Percentiles rank a stretch among this genome's conserved stretches.
phyloP scores from a whole-genome alignment of 345 rosid species.

The Lepidium sativum region DNA sequence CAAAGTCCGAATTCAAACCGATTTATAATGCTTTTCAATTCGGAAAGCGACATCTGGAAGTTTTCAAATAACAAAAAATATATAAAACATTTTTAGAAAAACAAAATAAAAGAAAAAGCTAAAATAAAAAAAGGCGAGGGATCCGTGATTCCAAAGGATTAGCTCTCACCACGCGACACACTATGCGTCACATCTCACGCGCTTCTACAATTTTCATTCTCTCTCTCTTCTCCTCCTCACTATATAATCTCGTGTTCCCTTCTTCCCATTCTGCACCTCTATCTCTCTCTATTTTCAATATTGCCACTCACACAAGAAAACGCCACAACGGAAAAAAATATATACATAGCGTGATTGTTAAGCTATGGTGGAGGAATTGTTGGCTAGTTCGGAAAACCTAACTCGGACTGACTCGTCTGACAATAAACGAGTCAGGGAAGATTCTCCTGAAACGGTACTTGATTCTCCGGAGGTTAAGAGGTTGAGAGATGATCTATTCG shows the following conservation, averaged over 20 bases:
- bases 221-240: constrained; percentile 26
- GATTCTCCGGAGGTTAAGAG: constrained; percentile 48
- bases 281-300: not conserved
- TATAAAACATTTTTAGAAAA: not conserved
- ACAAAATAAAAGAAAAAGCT: not conserved
- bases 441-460: constrained; percentile 18
- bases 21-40: constrained; percentile 18
- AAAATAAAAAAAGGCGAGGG: constrained; percentile 19
- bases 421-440: constrained; percentile 48
- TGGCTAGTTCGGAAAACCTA: not conserved
- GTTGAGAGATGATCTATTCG: constrained; percentile 51
- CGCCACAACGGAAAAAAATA: not conserved
- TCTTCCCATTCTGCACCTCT: constrained; percentile 29
- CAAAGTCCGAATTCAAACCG: constrained; percentile 20
- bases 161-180: constrained; percentile 45
- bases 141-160: constrained; percentile 49
- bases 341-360: not conserved
- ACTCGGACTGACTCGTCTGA: constrained; percentile 6
- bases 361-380: constrained; percentile 33
- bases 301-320: constrained; percentile 5
- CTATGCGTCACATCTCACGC: constrained; percentile 31
- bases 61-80: not conserved
- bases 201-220: constrained; percentile 15
- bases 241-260: constrained; percentile 43
- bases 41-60: constrained; percentile 23